Conservation (phyloP, 2,329 filamentous ascomycete species). For the Clonostachys sp. region DNA sequence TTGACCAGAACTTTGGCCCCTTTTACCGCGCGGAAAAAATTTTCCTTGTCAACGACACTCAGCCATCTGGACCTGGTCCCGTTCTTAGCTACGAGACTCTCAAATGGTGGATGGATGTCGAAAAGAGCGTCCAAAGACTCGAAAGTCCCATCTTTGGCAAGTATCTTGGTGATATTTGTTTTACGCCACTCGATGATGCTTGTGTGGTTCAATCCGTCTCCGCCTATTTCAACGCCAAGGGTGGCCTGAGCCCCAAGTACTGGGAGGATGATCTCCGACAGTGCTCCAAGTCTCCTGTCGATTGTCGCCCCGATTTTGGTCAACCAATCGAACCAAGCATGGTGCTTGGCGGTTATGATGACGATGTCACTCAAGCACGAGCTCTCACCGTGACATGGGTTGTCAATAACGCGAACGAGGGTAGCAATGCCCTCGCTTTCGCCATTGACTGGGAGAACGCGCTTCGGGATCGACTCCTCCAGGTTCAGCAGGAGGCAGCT, state of each 20-base stretch:
- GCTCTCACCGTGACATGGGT: constrained; percentile 94
- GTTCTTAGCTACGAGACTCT: constrained; percentile 87
- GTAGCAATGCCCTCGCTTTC: constrained; percentile 60
- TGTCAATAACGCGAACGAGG: constrained; percentile 78
- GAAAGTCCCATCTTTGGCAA: constrained; percentile 65
- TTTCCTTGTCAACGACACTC: constrained; percentile 87
- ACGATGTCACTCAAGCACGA: constrained; percentile 65
- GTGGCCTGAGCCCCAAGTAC: constrained; percentile 27
- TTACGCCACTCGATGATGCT: constrained; percentile 84
- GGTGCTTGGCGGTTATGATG: constrained; percentile 76
- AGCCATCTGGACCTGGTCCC: constrained; percentile 58
- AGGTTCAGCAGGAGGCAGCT: constrained; percentile 75
- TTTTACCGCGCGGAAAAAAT: constrained; percentile 94
- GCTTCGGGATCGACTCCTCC: constrained; percentile 67
- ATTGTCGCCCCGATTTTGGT: constrained; percentile 82
- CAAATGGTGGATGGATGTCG: constrained; percentile 89
- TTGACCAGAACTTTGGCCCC: constrained; percentile 87
- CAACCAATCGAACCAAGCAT: constrained; percentile 84
- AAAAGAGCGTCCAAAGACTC: constrained; percentile 68
- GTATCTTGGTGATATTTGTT: constrained; percentile 80
- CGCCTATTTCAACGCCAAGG: constrained; percentile 73
- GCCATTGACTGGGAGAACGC: constrained; percentile 89
- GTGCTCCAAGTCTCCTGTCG: constrained; percentile 76
- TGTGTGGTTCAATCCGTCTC: constrained; percentile 94
- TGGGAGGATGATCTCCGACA: constrained; percentile 71